Evolutionary conservation across 176 grass and related monocot genomes (phyloP).

Genomic region (Pontederia crassipes): DNA sequence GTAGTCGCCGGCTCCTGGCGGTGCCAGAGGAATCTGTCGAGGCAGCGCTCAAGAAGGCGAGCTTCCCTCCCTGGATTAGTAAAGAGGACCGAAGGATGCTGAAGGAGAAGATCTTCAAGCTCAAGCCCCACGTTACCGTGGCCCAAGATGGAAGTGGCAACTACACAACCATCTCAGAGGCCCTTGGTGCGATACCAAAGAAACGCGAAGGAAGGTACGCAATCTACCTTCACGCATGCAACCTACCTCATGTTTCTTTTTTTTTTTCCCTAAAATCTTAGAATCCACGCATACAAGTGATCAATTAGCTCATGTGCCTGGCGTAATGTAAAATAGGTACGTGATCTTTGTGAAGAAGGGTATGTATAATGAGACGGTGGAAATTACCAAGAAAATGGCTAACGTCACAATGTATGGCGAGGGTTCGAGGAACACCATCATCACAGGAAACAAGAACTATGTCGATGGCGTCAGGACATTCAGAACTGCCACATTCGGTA

Average conservation of each 20-base stretch:
- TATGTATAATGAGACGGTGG: constrained; percentile 67
- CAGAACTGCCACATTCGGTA: constrained; percentile 63
- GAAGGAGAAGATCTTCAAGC: not conserved
- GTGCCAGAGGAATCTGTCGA: not conserved
- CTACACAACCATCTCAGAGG: constrained; percentile 61
- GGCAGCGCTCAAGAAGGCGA: not conserved
- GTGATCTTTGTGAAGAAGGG: constrained; percentile 82
- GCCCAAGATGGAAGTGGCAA: constrained; percentile 69
- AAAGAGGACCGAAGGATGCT: constrained; percentile 32
- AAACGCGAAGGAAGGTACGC: constrained; percentile 39
- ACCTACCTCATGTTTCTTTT: not conserved
- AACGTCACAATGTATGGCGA: constrained; percentile 81
- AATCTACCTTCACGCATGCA: not conserved
- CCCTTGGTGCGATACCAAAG: constrained; percentile 46
- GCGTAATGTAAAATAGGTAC: constrained; percentile 15
- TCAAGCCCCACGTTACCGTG: constrained; percentile 64
- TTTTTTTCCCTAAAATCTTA: too few species aligned
- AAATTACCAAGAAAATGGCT: constrained; percentile 31
- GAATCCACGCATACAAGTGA: too few species aligned
- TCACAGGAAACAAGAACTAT: constrained; percentile 62
- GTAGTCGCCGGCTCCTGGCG: not conserved
- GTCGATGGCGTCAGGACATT: constrained; percentile 57
- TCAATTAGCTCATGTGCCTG: too few species aligned
- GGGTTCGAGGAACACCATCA: constrained; percentile 53
- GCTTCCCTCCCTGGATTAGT: constrained; percentile 32